Base-by-base conservation (phyloP, 2,329 filamentous ascomycete species). In the Cordyceps pruinosa region DNA sequence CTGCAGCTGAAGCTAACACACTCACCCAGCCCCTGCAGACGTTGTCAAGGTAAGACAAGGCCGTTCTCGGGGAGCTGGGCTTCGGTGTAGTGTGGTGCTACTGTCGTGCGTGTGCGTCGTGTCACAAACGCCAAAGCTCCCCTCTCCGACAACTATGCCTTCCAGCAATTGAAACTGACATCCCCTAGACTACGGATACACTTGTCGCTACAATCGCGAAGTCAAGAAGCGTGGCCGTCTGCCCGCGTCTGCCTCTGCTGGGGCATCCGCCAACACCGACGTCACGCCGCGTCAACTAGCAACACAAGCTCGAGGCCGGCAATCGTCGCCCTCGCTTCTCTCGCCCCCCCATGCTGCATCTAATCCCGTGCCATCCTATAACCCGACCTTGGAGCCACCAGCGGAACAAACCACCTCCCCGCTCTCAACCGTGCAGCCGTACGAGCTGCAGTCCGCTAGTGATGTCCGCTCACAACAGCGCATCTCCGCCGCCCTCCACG, bases 201-300 rank as follows among this genome's bases (percentile, higher is more conserved):
- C 65, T 19, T 73, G 71, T 55, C 65, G 66, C 17, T 73, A 73
- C 55, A 69, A 71, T 30, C 67, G 71, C 23, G 64, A 70, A 37
- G 63, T 73, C 23, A 72, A 72, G 62, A 73, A 72, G 56, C 63
- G 71, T 25, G 71, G 71, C 7, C 68, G 71, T 12, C 61, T 68
- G 23, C 70, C 70, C 21, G 62, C 62, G 35, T 66, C 66, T 19
- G 50, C 58, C 30, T 53, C 48, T 17, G 41, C 56, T 30, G 25
- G 35, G 28, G n/a, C 39, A 3, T 10, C 23, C 6, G 19, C 21
- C 25, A 13, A n/a, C 5, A 10, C 32, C 25, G n/a, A 47, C 12
- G 37, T 26, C 37, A 34, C 12, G 13, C n/a, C 37, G 5, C 28
- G 2, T 5, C 12, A 6, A 8, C 23, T 35, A 10, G n/a, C 15